phyloP scores from a whole-genome alignment of 1,284 basidiomycete species.

The Cryptococcus sp. region DNA sequence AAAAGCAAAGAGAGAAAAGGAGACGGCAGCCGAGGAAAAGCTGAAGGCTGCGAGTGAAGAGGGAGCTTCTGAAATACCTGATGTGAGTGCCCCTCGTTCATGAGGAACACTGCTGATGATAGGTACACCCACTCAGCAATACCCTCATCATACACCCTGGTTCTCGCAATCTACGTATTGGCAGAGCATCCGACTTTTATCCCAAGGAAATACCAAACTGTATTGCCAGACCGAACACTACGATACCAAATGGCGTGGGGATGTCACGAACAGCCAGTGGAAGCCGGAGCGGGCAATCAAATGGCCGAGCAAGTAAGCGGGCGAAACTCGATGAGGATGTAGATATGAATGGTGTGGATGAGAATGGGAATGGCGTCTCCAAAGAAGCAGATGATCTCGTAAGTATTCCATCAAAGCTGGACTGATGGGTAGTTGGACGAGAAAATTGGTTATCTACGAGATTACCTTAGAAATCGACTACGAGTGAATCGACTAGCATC shows the following conservation, averaged over 20 bases:
- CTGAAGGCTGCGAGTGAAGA: slow-evolving; percentile 9
- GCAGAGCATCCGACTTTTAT: slow-evolving; percentile 72
- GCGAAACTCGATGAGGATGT: slow-evolving; percentile 3
- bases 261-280: slow-evolving; percentile 26
- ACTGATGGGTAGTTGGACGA: slow-evolving; percentile 58
- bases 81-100: slow-evolving; percentile 11
- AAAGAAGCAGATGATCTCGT: slow-evolving; percentile 12
- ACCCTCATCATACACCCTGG: slow-evolving; percentile 89
- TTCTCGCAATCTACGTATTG: slow-evolving; percentile 78
- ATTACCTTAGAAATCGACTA: slow-evolving; percentile 76
- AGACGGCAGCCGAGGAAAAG: slow-evolving; percentile 18
- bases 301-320: slow-evolving; percentile 10
- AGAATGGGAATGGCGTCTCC: background rate
- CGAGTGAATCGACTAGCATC: slow-evolving; percentile 80
- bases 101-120: background rate
- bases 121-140: slow-evolving; percentile 30
- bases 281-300: slow-evolving; percentile 11
- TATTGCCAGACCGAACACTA: slow-evolving; percentile 33
- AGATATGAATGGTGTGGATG: slow-evolving; percentile 6
- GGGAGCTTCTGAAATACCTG: slow-evolving; percentile 11
- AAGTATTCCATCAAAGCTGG: too few relatives aligned
- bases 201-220: slow-evolving; percentile 47
- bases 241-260: slow-evolving; percentile 15
- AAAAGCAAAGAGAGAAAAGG: slow-evolving; percentile 20
- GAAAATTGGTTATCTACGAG: slow-evolving; percentile 66